Evolutionary conservation across 164 flowering plant genomes (phyloP).

Genomic region (Pachysandra terminalis): DNA sequence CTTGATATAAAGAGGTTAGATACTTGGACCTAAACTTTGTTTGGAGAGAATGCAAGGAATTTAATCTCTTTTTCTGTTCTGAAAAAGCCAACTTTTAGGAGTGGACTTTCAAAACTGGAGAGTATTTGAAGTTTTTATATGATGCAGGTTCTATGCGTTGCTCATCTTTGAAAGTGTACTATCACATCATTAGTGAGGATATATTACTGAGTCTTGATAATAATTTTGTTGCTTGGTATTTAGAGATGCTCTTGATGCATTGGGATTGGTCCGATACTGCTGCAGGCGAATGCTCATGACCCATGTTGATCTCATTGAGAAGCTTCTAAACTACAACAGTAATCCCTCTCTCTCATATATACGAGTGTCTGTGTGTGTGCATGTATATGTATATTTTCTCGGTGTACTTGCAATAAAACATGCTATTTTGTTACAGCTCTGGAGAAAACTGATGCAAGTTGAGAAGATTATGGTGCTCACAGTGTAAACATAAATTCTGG

Average conservation of each 20-base stretch:
- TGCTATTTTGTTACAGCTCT: constrained; percentile 37
- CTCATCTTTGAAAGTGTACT: too few relatives aligned
- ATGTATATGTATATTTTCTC: neutral
- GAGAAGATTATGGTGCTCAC: constrained; percentile 1
- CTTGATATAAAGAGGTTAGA: neutral
- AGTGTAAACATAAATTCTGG: too few relatives aligned
- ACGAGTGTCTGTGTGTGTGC: neutral
- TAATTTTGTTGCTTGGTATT: constrained; percentile 13
- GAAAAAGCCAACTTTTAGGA: too few relatives aligned
- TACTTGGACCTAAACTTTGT: neutral
- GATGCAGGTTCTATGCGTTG: too few relatives aligned
- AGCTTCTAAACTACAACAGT: constrained; percentile 95
- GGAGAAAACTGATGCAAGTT: constrained; percentile 60
- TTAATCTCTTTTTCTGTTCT: neutral
- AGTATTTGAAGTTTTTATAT: too few relatives aligned
- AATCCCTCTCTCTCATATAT: constrained; percentile 34
- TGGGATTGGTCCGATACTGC: constrained; percentile 86
- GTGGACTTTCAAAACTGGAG: too few relatives aligned
- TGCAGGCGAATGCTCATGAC: constrained; percentile 97
- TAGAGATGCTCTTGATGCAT: constrained; percentile 95
- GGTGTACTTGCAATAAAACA: constrained; percentile 2
- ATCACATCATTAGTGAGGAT: too few relatives aligned
- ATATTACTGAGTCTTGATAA: too few relatives aligned
- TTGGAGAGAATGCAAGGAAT: too few relatives aligned
- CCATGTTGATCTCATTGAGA: constrained; percentile 95